Conservation (phyloP, 2,329 filamentous ascomycete species). For the Aspergillus calidoustus region DNA sequence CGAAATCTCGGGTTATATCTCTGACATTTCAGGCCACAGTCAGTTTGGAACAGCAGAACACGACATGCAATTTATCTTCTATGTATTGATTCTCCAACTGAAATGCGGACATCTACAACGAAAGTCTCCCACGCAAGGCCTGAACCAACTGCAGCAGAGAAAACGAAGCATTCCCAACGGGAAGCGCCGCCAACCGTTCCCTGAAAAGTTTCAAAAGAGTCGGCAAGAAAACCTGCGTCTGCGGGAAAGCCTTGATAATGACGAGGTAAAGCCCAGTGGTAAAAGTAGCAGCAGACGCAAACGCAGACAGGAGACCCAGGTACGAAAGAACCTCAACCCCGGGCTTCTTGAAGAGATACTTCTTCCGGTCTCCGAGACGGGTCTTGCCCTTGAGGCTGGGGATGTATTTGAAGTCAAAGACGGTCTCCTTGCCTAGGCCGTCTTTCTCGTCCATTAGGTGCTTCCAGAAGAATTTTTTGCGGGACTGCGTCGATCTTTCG, state of each 20-base stretch:
- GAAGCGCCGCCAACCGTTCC: neutral
- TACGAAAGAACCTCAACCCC: slow-evolving; percentile 30
- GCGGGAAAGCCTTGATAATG: neutral
- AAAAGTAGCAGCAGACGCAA: slow-evolving; percentile 10
- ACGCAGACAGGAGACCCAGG: slow-evolving; percentile 27
- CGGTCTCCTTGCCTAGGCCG: slow-evolving; percentile 65
- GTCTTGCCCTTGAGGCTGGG: slow-evolving; percentile 29
- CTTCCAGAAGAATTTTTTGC: slow-evolving; percentile 60
- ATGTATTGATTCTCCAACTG: neutral
- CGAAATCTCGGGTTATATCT: no score
- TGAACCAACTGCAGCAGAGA: neutral
- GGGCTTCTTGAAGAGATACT: slow-evolving; percentile 25
- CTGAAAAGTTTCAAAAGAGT: neutral
- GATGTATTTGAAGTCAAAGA: slow-evolving; percentile 72
- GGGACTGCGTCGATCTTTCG: slow-evolving; percentile 25
- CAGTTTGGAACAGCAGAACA: no score
- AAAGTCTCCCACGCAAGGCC: neutral
- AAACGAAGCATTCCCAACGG: neutral
- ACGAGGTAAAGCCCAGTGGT: slow-evolving; percentile 3
- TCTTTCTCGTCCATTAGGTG: slow-evolving; percentile 65
- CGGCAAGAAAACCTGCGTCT: neutral
- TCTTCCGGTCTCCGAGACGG: slow-evolving; percentile 26
- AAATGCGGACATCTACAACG: neutral
- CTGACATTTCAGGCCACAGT: no score
- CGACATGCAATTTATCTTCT: neutral